Evolutionary conservation across 805 yeast species (phyloP).

Genomic region (Zygotorulaspora danielsina): DNA sequence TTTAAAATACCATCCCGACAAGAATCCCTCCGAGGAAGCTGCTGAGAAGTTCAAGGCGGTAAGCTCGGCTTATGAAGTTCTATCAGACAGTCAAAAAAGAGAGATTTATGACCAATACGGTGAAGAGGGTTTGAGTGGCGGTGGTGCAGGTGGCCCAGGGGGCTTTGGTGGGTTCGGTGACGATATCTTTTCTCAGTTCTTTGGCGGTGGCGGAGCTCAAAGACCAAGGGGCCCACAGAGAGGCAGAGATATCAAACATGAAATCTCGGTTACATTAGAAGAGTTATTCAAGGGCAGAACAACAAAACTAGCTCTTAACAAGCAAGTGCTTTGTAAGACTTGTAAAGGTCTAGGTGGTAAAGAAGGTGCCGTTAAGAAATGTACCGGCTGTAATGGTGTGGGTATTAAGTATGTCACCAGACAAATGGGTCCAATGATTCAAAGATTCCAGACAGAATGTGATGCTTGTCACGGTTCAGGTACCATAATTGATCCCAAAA

Average conservation of each 20-base stretch:
- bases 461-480: slow-evolving; percentile 91
- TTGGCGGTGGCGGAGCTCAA: slow-evolving; percentile 71
- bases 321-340: slow-evolving; percentile 78
- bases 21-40: slow-evolving; percentile 75
- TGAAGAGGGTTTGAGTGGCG: slow-evolving; percentile 84
- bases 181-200: slow-evolving; percentile 60
- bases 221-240: slow-evolving; percentile 79
- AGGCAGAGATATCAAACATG: slow-evolving; percentile 89
- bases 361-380: slow-evolving; percentile 80
- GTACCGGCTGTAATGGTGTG: slow-evolving; percentile 83
- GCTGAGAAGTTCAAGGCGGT: slow-evolving; percentile 93
- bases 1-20: slow-evolving; percentile 78
- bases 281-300: slow-evolving; percentile 92
- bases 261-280: slow-evolving; percentile 79
- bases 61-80: slow-evolving; percentile 82
- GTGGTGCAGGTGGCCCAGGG: slow-evolving; percentile 66
- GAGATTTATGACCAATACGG: slow-evolving; percentile 86
- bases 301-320: slow-evolving; percentile 88
- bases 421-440: slow-evolving; percentile 99
- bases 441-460: slow-evolving; percentile 94
- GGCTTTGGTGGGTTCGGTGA: slow-evolving; percentile 39
- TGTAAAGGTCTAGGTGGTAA: slow-evolving; percentile 98
- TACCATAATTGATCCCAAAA: slow-evolving; percentile 78
- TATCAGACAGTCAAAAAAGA: slow-evolving; percentile 85
- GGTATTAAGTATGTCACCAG: slow-evolving; percentile 90